Conservation (phyloP, 768 basidiomycete species). For the Sporobolomyces pararoseus region DNA sequence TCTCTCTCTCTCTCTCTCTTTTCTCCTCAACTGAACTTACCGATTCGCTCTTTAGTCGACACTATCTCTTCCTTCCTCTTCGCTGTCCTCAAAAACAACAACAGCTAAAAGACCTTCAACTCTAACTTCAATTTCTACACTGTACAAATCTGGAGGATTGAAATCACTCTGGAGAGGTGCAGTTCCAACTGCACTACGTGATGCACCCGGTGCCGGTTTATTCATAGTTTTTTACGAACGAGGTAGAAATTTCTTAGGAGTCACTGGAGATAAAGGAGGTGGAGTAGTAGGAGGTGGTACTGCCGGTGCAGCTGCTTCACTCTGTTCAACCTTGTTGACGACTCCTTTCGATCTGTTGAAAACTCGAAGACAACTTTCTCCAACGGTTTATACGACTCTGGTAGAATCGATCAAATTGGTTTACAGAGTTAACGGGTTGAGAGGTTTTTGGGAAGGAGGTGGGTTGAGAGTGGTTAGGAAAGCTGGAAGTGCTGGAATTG, state of each 20-base stretch:
- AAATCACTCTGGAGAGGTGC: constrained; percentile 51
- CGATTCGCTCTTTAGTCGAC: background rate
- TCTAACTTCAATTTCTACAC: constrained; percentile 15
- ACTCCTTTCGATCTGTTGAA: constrained; percentile 44
- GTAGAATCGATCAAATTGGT: constrained; percentile 10
- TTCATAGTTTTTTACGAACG: constrained; percentile 52
- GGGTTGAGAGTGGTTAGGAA: constrained; percentile 40
- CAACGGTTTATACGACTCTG: constrained; percentile 27
- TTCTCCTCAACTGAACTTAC: background rate
- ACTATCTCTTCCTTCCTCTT: background rate
- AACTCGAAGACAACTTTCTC: constrained; percentile 38
- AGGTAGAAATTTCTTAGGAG: constrained; percentile 28
- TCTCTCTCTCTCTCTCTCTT: background rate
- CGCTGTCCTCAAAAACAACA: background rate
- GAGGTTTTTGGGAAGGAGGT: constrained; percentile 42
- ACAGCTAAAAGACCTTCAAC: background rate
- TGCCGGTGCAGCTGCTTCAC: constrained; percentile 38
- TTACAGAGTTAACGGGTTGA: constrained; percentile 20
- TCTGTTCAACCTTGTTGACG: constrained; percentile 40
- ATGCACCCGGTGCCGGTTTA: constrained; percentile 52
- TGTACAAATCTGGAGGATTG: constrained; percentile 48
- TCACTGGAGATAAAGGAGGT: constrained; percentile 22
- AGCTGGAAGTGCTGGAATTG: constrained; percentile 40
- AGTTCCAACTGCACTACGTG: constrained; percentile 51
- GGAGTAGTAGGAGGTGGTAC: constrained; percentile 31